Percentiles rank a stretch among this genome's conserved stretches.
phyloP scores from a whole-genome alignment of 1,284 basidiomycete species.

The Chiua sp. region DNA sequence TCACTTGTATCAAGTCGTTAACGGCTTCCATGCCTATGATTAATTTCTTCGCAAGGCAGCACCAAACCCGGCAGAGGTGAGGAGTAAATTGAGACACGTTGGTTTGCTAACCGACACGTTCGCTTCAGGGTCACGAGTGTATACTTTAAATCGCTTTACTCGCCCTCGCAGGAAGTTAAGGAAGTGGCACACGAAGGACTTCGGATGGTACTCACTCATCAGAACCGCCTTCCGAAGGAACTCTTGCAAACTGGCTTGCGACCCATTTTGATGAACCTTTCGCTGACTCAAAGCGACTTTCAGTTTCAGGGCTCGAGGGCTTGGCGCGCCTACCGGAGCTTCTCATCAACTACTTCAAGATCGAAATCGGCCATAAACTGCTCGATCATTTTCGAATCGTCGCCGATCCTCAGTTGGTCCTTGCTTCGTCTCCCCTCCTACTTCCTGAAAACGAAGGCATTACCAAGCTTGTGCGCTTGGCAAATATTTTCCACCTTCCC shows the following conservation, averaged over 20 bases:
- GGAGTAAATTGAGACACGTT: slow-evolving; percentile 15
- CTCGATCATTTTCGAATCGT: slow-evolving; percentile 95
- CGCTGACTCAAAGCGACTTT: slow-evolving; percentile 94
- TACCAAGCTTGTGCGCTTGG: slow-evolving; percentile 90
- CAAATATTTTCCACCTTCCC: slow-evolving; percentile 96
- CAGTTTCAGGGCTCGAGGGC: slow-evolving; percentile 95
- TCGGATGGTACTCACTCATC: slow-evolving; percentile 87
- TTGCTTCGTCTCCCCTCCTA: slow-evolving; percentile 78
- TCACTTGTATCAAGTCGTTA: slow-evolving; percentile 93
- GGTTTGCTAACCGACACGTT: slow-evolving; percentile 16
- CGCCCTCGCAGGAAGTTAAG: slow-evolving; percentile 91
- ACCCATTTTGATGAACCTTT: slow-evolving; percentile 98
- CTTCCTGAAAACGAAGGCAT: slow-evolving; percentile 91
- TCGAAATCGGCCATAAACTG: slow-evolving; percentile 98
- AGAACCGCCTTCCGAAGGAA: slow-evolving; percentile 95
- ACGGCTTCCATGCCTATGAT: slow-evolving; percentile 95
- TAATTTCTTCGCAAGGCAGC: slow-evolving; percentile 88
- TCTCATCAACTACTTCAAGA: slow-evolving; percentile 99
- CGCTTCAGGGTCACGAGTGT: slow-evolving; percentile 83
- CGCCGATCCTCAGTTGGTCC: slow-evolving; percentile 86
- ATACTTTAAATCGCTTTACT: slow-evolving; percentile 99
- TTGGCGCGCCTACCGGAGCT: slow-evolving; percentile 95
- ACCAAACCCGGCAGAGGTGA: slow-evolving; percentile 85
- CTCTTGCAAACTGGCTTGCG: slow-evolving; percentile 94
- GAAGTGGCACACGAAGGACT: slow-evolving; percentile 96